Evolutionary conservation across 331 rosid genomes (phyloP).

Genomic region (Erythrophleum ivorense): DNA sequence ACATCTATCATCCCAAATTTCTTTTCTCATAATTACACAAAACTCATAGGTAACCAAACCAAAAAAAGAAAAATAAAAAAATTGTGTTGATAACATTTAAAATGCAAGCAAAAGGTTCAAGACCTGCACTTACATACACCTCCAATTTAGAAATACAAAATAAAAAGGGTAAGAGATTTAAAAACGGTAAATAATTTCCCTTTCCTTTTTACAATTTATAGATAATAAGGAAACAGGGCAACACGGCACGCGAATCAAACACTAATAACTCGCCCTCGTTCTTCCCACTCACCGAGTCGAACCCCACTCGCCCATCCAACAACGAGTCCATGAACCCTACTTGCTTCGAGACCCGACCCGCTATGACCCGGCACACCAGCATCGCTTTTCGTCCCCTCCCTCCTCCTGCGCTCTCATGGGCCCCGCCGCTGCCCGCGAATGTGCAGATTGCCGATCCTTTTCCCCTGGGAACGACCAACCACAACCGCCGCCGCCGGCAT

Average conservation of each 20-base stretch:
- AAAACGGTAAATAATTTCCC: constrained; percentile 5
- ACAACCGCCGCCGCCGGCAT: constrained; percentile 44
- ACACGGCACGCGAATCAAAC: constrained; percentile 84
- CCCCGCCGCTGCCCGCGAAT: constrained; percentile 74
- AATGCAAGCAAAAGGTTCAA: constrained; percentile 38
- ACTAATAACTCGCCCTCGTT: constrained; percentile 77
- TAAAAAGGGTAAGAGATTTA: background rate
- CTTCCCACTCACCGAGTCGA: constrained; percentile 88
- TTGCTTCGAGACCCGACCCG: constrained; percentile 85
- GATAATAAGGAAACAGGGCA: constrained; percentile 89
- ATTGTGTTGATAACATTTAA: constrained; percentile 50
- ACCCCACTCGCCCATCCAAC: constrained; percentile 70
- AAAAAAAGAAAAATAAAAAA: constrained; percentile 33
- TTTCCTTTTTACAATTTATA: constrained; percentile 69
- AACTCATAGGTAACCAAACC: background rate
- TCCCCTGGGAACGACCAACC: constrained; percentile 66
- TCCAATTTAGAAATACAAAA: background rate
- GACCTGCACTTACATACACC: constrained; percentile 26
- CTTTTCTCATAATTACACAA: constrained; percentile 8
- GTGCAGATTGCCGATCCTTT: constrained; percentile 76
- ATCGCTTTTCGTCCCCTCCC: constrained; percentile 78
- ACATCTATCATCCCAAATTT: background rate
- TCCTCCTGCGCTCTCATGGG: constrained; percentile 80
- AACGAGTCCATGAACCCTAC: constrained; percentile 52
- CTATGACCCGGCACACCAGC: constrained; percentile 92